These are phyloP conservation scores for Physcia stellaris DNA, from an alignment of 495 filamentous ascomycete genomes.

Conservation along the genomic window DNA sequence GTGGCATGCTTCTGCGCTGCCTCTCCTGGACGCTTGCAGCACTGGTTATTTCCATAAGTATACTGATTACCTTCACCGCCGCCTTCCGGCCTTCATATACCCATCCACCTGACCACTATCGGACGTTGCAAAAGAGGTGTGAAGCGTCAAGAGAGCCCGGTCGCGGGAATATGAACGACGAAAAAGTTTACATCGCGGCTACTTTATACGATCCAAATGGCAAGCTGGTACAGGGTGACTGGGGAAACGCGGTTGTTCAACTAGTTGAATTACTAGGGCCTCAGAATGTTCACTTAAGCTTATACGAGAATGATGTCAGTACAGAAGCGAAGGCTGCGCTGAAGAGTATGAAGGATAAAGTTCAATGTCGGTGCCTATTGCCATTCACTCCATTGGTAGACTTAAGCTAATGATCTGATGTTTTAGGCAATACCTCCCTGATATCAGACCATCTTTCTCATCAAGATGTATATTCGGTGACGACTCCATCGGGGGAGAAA, in stretches of 20 bases:
- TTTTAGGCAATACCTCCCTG: no score
- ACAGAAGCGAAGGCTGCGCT: constrained; percentile 30
- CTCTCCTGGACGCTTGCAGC: no score
- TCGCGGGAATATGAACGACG: background rate
- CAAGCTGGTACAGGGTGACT: constrained; percentile 44
- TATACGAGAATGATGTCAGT: constrained; percentile 62
- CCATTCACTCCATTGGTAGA: no score
- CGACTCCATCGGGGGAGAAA: constrained; percentile 32
- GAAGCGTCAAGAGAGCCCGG: no score
- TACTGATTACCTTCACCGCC: no score
- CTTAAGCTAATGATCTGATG: no score
- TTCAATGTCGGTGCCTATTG: no score
- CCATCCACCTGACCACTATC: no score
- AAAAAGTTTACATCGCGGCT: constrained; percentile 64
- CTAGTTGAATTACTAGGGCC: constrained; percentile 46
- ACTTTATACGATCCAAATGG: constrained; percentile 54
- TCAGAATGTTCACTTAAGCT: constrained; percentile 34
- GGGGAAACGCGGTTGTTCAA: constrained; percentile 50
- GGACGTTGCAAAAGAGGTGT: no score
- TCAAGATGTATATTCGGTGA: constrained; percentile 40
- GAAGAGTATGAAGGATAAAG: constrained; percentile 26
- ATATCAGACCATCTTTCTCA: constrained; percentile 38
- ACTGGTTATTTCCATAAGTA: no score
- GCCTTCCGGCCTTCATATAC: no score
- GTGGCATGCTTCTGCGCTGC: no score